Evolutionary conservation across 2,329 filamentous ascomycete genomes (phyloP), one percentile per base, ranked within the genome.

Genomic region (Apiospora arundinis): DNA sequence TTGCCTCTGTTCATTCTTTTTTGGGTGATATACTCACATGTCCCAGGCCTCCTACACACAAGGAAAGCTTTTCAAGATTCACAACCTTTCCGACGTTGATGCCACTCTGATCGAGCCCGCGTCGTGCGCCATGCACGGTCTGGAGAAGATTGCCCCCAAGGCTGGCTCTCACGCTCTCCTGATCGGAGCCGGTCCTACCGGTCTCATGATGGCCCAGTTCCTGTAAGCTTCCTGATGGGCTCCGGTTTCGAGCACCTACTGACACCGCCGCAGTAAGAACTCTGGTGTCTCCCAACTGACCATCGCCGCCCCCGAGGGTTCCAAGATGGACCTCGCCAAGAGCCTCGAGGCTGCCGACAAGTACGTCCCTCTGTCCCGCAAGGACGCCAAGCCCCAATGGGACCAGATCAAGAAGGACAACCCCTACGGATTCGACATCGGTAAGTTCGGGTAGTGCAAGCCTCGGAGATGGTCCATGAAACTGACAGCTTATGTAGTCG

Each of bases 341-440:
- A 86, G 84, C 74, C 83, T 90, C 37, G 84, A 86, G 71, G 87
- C 86, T 68, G 87, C 85, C 73, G 87, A 90, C 76, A 80, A 82
- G 70, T 90, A 88, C 76, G 79, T 90, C 67, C 83, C 87, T 76
- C 84, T 90, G 66, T 87, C 86, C 72, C 86, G 86, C 77, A 82
- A 83, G 75, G 84, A 90, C 74, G 85, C 90, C 7, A 81, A 84
- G 48, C 85, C 85, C 21, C 90, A 92, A 77, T 91, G 92, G 80
- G 83, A 87, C 63, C 83, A 90, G 76, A 82, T 94, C 73, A 90
- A 90, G 82, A 81, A 83, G 56, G 86, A 90, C 65, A 90, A 93
- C 80, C 91, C 91, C 0, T 90, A 93, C 76, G 92, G 92, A 4
- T 94, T 94, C 78, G 92, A 94, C 75, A 90, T 93, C 74, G 90